Percentiles rank a stretch among this genome's conserved stretches.
phyloP scores from a whole-genome alignment of 2,329 filamentous ascomycete genomes.

The Hypoxylon sp. region DNA sequence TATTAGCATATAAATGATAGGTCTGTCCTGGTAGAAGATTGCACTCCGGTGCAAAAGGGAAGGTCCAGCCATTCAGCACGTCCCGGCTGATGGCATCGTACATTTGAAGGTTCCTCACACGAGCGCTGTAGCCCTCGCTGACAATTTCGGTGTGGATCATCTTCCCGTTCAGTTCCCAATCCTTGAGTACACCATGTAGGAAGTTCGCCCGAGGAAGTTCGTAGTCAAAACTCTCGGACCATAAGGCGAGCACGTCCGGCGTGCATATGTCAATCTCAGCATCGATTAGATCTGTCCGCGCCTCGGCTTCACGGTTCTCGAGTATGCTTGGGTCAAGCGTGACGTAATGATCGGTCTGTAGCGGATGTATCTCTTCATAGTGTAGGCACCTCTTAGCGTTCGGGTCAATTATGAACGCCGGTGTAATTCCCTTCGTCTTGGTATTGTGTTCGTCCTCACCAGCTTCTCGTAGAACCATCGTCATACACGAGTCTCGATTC shows the following conservation, averaged over 20 bases:
- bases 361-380: conserved; percentile 89
- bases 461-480: conserved; percentile 86
- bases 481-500: conserved; percentile 98
- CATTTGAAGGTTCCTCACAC: conserved; percentile 86
- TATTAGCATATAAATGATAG: conserved; percentile 77
- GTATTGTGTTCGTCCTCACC: conserved; percentile 78
- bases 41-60: conserved; percentile 89
- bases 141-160: conserved; percentile 94
- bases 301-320: conserved; percentile 79
- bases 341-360: conserved; percentile 73
- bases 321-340: conserved; percentile 85
- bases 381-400: conserved; percentile 86
- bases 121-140: conserved; percentile 84
- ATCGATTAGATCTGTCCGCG: conserved; percentile 90
- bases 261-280: conserved; percentile 98
- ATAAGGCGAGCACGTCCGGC: conserved; percentile 91
- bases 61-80: conserved; percentile 87
- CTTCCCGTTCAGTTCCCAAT: conserved; percentile 97
- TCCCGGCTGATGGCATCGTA: conserved; percentile 92
- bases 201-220: conserved; percentile 91
- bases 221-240: conserved; percentile 98
- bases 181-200: conserved; percentile 91
- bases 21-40: conserved; percentile 84
- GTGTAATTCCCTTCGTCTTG: conserved; percentile 79
- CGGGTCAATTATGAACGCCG: conserved; percentile 88